Percentiles rank a stretch among this genome's conserved stretches.
Conservation (phyloP, 1,139 yeast genomes). For the Scheffersomyces illinoinensis region DNA sequence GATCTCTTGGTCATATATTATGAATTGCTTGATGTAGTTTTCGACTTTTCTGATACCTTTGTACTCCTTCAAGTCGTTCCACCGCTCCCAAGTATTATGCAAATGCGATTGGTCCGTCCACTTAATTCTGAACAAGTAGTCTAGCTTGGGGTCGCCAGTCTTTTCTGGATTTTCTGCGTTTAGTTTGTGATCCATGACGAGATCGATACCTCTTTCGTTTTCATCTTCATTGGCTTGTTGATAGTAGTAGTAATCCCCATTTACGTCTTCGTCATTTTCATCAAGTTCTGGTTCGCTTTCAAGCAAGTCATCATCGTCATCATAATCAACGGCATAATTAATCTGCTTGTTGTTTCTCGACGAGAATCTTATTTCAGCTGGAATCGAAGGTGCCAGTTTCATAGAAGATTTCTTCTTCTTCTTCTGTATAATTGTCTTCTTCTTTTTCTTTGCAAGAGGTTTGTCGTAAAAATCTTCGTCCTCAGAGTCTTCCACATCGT, state of each 20-base stretch:
- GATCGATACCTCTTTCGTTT: slow-evolving; percentile 48
- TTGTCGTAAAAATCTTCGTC: slow-evolving; percentile 16
- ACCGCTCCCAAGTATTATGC: slow-evolving; percentile 94
- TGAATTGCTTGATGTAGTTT: slow-evolving; percentile 80
- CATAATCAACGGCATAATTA: slow-evolving; percentile 75
- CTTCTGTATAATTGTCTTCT: slow-evolving; percentile 8
- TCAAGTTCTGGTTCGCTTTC: slow-evolving; percentile 55
- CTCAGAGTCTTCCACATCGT: slow-evolving; percentile 31
- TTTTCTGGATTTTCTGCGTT: slow-evolving; percentile 36
- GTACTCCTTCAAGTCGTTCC: slow-evolving; percentile 51
- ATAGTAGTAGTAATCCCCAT: slow-evolving; percentile 43
- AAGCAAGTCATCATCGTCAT: slow-evolving; percentile 62
- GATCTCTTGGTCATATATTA: slow-evolving; percentile 71
- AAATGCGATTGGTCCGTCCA: slow-evolving; percentile 90
- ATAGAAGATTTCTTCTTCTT: slow-evolving; percentile 8
- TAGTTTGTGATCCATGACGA: slow-evolving; percentile 54
- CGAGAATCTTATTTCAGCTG: slow-evolving; percentile 67
- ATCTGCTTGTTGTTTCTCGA: slow-evolving; percentile 68
- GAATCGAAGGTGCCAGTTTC: slow-evolving; percentile 5
- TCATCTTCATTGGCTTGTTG: slow-evolving; percentile 34
- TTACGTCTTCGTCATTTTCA: slow-evolving; percentile 28
- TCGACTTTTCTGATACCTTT: slow-evolving; percentile 87
- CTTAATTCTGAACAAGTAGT: slow-evolving; percentile 69
- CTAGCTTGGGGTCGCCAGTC: slow-evolving; percentile 57
- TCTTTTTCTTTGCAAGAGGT: slow-evolving; percentile 6